Percentiles rank a stretch among this genome's conserved stretches.
Conservation (phyloP, 2,329 filamentous ascomycete genomes). For the Escovopsis sp. region DNA sequence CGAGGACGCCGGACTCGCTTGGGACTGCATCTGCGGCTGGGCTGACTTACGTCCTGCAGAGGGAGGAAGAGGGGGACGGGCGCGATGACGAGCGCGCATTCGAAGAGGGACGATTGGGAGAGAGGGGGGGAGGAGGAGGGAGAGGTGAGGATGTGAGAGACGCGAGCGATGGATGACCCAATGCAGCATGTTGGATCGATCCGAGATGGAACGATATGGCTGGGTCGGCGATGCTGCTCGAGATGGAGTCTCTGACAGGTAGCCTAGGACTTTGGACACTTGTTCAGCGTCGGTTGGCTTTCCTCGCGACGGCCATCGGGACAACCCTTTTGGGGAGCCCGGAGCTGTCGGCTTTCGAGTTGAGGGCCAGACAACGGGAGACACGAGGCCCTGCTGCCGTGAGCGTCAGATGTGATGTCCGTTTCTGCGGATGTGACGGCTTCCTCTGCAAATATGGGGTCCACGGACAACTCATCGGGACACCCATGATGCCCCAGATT, state of each 20-base stretch:
- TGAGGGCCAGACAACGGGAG: constrained; percentile 27
- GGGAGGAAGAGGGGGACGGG: too few relatives aligned
- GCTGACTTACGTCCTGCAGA: too few relatives aligned
- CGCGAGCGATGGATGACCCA: neutral
- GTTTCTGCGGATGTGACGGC: constrained; percentile 33
- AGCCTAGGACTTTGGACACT: constrained; percentile 31
- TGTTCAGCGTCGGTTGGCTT: constrained; percentile 44
- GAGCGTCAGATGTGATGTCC: constrained; percentile 7
- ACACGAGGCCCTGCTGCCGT: constrained; percentile 19
- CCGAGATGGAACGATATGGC: neutral
- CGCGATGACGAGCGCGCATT: too few relatives aligned
- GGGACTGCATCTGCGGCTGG: too few relatives aligned
- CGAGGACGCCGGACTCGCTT: too few relatives aligned
- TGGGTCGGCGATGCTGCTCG: constrained; percentile 15
- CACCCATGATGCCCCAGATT: constrained; percentile 14
- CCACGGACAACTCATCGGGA: constrained; percentile 15
- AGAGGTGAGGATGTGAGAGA: too few relatives aligned
- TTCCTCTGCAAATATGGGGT: constrained; percentile 30
- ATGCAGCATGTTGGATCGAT: neutral
- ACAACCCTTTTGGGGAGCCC: constrained; percentile 17
- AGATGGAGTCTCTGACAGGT: neutral
- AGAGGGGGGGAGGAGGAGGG: too few relatives aligned
- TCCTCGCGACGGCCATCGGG: constrained; percentile 19
- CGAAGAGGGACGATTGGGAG: too few relatives aligned
- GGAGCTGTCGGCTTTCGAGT: constrained; percentile 18